These are phyloP conservation scores for Eutrema heterophyllum DNA, from an alignment of 345 rosid genomes.

Conservation along the genomic window DNA sequence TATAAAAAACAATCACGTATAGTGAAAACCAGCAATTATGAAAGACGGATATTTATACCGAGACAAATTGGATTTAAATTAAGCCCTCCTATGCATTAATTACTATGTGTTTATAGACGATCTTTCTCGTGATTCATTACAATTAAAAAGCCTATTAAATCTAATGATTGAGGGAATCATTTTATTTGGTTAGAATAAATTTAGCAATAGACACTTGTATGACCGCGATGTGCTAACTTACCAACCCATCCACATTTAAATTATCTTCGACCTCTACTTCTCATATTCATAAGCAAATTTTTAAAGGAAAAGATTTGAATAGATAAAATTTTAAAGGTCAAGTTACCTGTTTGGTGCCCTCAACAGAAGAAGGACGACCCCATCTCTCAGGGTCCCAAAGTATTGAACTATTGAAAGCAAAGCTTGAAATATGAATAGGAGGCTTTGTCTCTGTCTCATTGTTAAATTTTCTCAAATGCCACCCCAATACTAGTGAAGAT, in stretches of 20 bases:
- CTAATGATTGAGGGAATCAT: background rate
- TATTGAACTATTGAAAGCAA: constrained; percentile 71
- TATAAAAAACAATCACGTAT: background rate
- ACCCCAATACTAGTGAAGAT: constrained; percentile 76
- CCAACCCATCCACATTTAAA: background rate
- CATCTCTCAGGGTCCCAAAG: constrained; percentile 93
- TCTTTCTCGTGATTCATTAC: background rate
- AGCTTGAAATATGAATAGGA: constrained; percentile 59
- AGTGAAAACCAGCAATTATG: background rate
- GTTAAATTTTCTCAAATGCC: constrained; percentile 63
- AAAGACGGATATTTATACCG: background rate
- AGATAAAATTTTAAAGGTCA: background rate
- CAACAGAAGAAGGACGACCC: constrained; percentile 74
- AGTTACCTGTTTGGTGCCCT: constrained; percentile 61
- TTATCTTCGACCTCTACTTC: background rate
- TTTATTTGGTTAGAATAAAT: constrained; percentile 1
- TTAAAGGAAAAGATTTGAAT: background rate
- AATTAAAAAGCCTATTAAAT: background rate
- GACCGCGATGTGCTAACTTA: background rate
- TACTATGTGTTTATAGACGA: background rate
- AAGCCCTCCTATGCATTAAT: background rate
- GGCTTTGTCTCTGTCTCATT: constrained; percentile 43
- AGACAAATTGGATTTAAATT: background rate
- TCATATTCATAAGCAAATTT: background rate
- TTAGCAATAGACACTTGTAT: background rate